Base-by-base conservation (phyloP, 495 filamentous ascomycete species). In the Aspergillus diversus region DNA sequence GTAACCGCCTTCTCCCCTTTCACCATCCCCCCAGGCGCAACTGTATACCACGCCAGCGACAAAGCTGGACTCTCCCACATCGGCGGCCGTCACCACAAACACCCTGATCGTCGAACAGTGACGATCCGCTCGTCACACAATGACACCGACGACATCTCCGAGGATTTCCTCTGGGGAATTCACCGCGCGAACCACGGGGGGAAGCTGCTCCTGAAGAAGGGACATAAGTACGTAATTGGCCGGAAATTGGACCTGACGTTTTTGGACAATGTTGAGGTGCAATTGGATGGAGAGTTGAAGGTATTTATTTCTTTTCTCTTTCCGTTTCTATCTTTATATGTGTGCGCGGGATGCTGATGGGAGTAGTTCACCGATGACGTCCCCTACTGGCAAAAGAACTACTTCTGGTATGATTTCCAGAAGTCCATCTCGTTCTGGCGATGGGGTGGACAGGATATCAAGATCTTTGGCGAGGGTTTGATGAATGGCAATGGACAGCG, bases 341-440 rank as follows among this genome's bases (percentile, higher is more conserved):
- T 13, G 21, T 27, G 21, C 21, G 21, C 21, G 21, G 1, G 21
- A 27, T 27, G 16, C 15, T 12, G 27, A 51, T n/a, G 32, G 47
- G 31, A 56, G 21, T 53, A 81, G 76, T 87, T 87, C 72, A 87
- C 84, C 43, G 77, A 87, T 57, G 79, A 87, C 58, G 81, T 84
- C 42, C 67, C 72, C 13, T 87, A 83, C 72, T 87, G 84, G 85
- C 84, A 86, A 72, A 75, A 69, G 15, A 82, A 86, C 65, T 73
- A 84, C 64, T 87, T 84, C 71, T 78, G 71, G 58, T 81, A 85
- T 60, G 72, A 77, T 13, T 87, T 86, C 75, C 84, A 86, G 60
- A 84, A 85, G 66, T 84, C 80, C 9, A 81, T 86, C 54, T 81
- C 82, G n/a, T 86, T 85, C 66, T 87, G 83, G 84, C 75, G 82